These are phyloP conservation scores for Colletotrichum coccodes DNA, from an alignment of 2,329 filamentous ascomycete species.

Conservation along the genomic window DNA sequence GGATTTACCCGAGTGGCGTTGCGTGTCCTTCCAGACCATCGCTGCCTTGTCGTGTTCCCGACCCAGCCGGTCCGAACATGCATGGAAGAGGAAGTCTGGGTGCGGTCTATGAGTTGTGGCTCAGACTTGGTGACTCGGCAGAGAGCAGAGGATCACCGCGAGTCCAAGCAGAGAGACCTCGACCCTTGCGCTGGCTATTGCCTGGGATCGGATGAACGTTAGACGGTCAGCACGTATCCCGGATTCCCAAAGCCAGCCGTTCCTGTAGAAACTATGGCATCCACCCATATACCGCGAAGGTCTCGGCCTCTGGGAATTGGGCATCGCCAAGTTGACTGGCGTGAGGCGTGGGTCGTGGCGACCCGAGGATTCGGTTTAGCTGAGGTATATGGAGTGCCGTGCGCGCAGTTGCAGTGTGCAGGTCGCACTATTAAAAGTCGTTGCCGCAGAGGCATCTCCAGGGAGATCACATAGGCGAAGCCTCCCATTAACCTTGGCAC, in stretches of 20 bases:
- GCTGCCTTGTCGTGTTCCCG: slow-evolving; percentile 2
- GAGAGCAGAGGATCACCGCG: background rate
- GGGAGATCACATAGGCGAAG: background rate
- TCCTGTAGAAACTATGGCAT: background rate
- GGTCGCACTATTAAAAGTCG: too few relatives aligned
- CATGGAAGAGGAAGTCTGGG: background rate
- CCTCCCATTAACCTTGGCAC: background rate
- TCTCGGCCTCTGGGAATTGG: background rate
- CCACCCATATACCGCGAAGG: background rate
- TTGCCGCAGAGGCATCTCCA: background rate
- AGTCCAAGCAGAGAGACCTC: background rate
- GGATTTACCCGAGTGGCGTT: slow-evolving; percentile 8
- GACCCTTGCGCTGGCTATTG: background rate
- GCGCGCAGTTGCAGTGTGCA: background rate
- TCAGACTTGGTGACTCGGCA: slow-evolving; percentile 4
- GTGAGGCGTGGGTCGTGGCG: background rate
- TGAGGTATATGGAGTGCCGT: background rate
- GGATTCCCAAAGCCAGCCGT: background rate
- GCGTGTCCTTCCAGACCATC: background rate
- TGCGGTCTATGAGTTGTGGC: background rate
- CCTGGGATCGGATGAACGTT: background rate
- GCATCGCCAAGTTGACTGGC: background rate
- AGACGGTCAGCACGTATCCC: slow-evolving; percentile 6
- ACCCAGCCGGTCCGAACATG: slow-evolving; percentile 5
- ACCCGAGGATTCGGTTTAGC: background rate